Conservation (phyloP, 495 filamentous ascomycete genomes). For the Tuber borchii region DNA sequence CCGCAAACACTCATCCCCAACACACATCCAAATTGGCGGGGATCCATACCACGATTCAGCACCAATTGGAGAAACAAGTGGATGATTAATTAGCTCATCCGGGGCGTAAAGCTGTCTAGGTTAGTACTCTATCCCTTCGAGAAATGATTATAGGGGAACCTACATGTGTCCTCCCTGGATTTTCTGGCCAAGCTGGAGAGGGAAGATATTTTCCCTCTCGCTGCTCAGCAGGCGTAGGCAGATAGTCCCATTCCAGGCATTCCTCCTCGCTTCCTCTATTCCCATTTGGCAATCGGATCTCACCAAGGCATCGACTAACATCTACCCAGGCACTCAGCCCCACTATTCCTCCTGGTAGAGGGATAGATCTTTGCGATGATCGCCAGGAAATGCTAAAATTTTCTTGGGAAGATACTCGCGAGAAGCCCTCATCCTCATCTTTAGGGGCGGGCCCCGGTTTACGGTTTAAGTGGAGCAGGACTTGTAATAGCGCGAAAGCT, state of each 20-base stretch:
- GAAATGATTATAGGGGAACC: neutral
- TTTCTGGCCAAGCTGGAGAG: constrained; percentile 63
- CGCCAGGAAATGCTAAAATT: constrained; percentile 50
- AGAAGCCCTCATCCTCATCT: constrained; percentile 17
- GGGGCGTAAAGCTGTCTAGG: constrained; percentile 63
- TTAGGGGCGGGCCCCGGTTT: constrained; percentile 17
- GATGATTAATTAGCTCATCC: constrained; percentile 59
- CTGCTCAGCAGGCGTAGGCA: constrained; percentile 50
- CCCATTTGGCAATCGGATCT: constrained; percentile 43
- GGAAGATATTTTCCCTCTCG: constrained; percentile 46
- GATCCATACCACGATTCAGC: constrained; percentile 60
- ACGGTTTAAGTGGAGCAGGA: constrained; percentile 63
- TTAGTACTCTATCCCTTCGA: constrained; percentile 12
- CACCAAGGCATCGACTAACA: constrained; percentile 57
- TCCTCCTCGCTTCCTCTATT: constrained; percentile 61
- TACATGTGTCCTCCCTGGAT: constrained; percentile 19
- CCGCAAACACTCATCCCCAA: constrained; percentile 72
- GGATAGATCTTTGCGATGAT: constrained; percentile 50
- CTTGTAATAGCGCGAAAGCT: constrained; percentile 61
- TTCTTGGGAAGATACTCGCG: constrained; percentile 3
- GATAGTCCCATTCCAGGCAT: constrained; percentile 68
- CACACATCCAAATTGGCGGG: constrained; percentile 64
- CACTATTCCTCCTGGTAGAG: constrained; percentile 64
- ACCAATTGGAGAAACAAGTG: constrained; percentile 64
- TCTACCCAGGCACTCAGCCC: constrained; percentile 70